Evolutionary conservation across 2,329 filamentous ascomycete species (phyloP), one percentile per base, ranked within the genome.

Genomic region (Cladosporium sp.): DNA sequence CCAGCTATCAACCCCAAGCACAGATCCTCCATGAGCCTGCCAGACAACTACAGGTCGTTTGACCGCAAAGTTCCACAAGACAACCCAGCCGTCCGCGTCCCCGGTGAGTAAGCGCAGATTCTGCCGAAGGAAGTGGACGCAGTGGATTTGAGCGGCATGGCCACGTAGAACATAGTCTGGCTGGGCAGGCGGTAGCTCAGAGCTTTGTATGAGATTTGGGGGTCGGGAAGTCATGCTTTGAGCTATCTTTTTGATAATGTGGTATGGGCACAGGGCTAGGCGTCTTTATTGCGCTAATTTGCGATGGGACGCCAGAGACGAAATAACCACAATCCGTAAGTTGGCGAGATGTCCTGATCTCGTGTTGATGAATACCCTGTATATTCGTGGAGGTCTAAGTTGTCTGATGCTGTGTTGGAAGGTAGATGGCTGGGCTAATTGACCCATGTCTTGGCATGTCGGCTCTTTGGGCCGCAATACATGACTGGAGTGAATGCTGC

Each of bases 61-160:
- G 61, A 89, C 91, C 29, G 89, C 85, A 46, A 96, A 81, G 75
- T 91, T 89, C 95, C 95, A 99, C 26, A 93, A 80, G 7, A 96
- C 85, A 37, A 97, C 83, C 84, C 90, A 97, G 66, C 95, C 95
- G 50, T 97, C 91, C 10, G 92, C 91, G 78, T 99, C 95, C 40
- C 91, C 94, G 0, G 92, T 95, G 14, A 92, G 81, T 6, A 99
- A 87, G 37, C 91, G 89, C 66, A 86, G 84, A 76, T 97, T 97
- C 49, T 81, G 77, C 62, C 86, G 84, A 70, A 92, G 82, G 75
- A 98, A 94, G 62, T 85, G 81, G 4, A 93, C 84, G 23, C 88
- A 86, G 75, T 97, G 93, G 57, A 97, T 88, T 69, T 92, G 88
- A 0, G 90, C 85, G 64, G 86, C 85, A 80, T 98, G 95, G 62